Percentiles rank a stretch among this genome's conserved stretches.
These are phyloP conservation scores for Backusella morwellensis DNA, from an alignment of 192 early-diverging fungal species.

Conservation along the genomic window DNA sequence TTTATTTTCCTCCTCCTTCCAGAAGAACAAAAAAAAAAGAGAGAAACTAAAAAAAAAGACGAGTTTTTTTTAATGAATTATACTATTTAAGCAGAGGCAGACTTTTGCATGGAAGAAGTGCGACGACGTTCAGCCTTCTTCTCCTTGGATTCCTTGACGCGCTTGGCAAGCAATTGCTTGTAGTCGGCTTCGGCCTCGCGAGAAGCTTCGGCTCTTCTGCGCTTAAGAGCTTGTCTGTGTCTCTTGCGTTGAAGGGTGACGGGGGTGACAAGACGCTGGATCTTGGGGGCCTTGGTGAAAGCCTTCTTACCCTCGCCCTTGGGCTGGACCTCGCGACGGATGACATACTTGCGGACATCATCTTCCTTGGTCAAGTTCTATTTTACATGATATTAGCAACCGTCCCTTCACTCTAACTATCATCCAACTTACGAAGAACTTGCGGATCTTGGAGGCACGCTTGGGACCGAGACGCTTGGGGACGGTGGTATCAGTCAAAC, in stretches of 20 bases:
- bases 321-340: slow-evolving; percentile 92
- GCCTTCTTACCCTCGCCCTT: slow-evolving; percentile 87
- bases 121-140: slow-evolving; percentile 77
- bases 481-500: slow-evolving; percentile 86
- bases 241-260: slow-evolving; percentile 96
- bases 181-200: slow-evolving; percentile 78
- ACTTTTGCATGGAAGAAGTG: slow-evolving; percentile 50
- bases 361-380: slow-evolving; percentile 92
- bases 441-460: slow-evolving; percentile 97
- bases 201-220: slow-evolving; percentile 73
- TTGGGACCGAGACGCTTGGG: slow-evolving; percentile 99
- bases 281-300: slow-evolving; percentile 92
- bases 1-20: no score
- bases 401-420: no score
- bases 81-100: slow-evolving; percentile 32
- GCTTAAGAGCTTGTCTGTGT: slow-evolving; percentile 83
- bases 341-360: slow-evolving; percentile 99
- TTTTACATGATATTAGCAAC: not conserved
- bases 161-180: slow-evolving; percentile 83
- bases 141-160: slow-evolving; percentile 93
- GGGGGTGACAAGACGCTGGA: slow-evolving; percentile 98
- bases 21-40: not conserved
- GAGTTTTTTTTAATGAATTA: no score
- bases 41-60: not conserved
- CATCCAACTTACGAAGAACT: slow-evolving; percentile 70